Conservation (phyloP, 2,329 filamentous ascomycete genomes). For the Aspergillus sp. region DNA sequence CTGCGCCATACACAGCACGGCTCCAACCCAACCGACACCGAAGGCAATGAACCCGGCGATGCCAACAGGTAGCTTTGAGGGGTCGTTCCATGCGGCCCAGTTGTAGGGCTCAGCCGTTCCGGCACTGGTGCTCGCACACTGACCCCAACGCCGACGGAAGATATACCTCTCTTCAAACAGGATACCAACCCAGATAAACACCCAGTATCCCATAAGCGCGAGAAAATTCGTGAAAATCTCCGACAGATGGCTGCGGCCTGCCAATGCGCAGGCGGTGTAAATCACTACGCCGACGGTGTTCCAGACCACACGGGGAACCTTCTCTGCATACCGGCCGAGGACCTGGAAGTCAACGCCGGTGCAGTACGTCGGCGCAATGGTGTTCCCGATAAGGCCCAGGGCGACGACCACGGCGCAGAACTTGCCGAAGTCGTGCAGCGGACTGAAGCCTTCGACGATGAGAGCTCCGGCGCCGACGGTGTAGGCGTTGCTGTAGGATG, state of each 20-base stretch:
- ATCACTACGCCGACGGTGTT: conserved; percentile 55
- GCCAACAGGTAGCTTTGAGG: conserved; percentile 52
- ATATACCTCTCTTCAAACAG: conserved; percentile 52
- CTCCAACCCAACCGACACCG: conserved; percentile 56
- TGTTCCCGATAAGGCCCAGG: conserved; percentile 57
- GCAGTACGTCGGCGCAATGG: conserved; percentile 57
- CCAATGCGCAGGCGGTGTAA: conserved; percentile 57
- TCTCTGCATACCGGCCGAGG: conserved; percentile 50
- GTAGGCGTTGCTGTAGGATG: conserved; percentile 52
- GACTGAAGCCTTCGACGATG: conserved; percentile 53
- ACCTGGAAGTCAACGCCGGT: conserved; percentile 61
- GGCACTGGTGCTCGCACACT: too few species aligned
- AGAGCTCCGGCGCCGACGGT: conserved; percentile 53
- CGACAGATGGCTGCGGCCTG: conserved; percentile 52
- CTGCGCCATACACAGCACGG: conserved; percentile 61
- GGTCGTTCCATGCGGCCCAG: conserved; percentile 55
- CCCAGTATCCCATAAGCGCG: conserved; percentile 64
- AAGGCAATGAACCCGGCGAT: conserved; percentile 55
- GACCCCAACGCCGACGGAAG: conserved; percentile 44
- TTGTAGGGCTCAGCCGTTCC: conserved; percentile 35
- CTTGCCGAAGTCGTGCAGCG: conserved; percentile 55
- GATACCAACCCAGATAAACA: conserved; percentile 57
- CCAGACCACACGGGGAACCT: conserved; percentile 57
- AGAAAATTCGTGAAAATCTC: conserved; percentile 62
- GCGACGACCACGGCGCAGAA: conserved; percentile 60